A percentile compares a stretch with the other conserved stretches of the same genome.
Evolutionary conservation across 2,329 filamentous ascomycete genomes (phyloP).

Genomic region (Pestalotiopsis sp.): DNA sequence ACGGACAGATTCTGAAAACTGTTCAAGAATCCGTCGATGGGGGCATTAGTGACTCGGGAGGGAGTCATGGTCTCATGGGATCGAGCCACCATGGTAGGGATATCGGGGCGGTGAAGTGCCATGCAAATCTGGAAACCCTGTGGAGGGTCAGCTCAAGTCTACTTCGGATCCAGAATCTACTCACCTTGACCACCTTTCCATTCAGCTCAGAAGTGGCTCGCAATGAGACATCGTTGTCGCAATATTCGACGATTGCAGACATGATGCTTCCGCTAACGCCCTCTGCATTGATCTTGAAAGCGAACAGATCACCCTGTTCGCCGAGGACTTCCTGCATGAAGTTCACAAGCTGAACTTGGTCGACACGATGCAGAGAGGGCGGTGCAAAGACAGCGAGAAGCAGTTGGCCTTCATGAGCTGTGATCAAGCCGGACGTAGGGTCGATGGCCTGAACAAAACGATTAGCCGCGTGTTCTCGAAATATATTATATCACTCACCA

Average conservation of each 20-base stretch:
- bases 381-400: slow-evolving; percentile 48
- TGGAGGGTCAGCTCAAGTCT: slow-evolving; percentile 11
- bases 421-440: slow-evolving; percentile 30
- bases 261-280: slow-evolving; percentile 46
- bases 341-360: slow-evolving; percentile 36
- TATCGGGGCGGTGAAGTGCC: slow-evolving; percentile 32
- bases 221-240: slow-evolving; percentile 48
- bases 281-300: slow-evolving; percentile 45
- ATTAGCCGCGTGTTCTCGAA: slow-evolving; percentile 12
- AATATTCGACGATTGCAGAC: slow-evolving; percentile 56
- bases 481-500: slow-evolving; percentile 29
- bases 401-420: slow-evolving; percentile 59
- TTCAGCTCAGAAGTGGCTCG: slow-evolving; percentile 44
- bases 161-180: slow-evolving; percentile 17
- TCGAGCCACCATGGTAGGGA: slow-evolving; percentile 23
- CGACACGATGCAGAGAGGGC: slow-evolving; percentile 17
- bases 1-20: slow-evolving; percentile 31
- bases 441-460: slow-evolving; percentile 27
- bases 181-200: slow-evolving; percentile 39
- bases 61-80: slow-evolving; percentile 21
- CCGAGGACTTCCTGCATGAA: slow-evolving; percentile 45
- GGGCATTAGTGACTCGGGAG: slow-evolving; percentile 23
- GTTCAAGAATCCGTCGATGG: slow-evolving; percentile 24
- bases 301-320: slow-evolving; percentile 54
- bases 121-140: slow-evolving; percentile 33